Evolutionary conservation across 2,329 filamentous ascomycete species (phyloP).

Genomic region (Exophiala sp.): DNA sequence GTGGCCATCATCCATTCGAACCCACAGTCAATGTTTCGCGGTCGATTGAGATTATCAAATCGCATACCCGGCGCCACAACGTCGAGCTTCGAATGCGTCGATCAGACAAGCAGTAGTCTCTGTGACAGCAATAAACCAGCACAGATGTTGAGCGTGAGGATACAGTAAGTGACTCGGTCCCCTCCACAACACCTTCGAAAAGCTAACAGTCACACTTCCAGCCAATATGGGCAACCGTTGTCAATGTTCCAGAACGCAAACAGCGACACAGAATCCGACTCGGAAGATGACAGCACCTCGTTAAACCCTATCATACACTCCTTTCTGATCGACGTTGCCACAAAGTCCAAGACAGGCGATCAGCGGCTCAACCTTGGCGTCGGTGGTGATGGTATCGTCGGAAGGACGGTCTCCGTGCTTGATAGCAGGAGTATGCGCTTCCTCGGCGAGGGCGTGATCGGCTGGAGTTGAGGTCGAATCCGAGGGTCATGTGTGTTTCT

Average conservation of each 20-base stretch:
- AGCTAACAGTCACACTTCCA: background rate
- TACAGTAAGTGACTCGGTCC: slow-evolving; percentile 15
- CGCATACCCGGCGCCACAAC: slow-evolving; percentile 10
- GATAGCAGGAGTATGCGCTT: slow-evolving; percentile 13
- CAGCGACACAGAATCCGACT: slow-evolving; percentile 10
- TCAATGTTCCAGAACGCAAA: slow-evolving; percentile 6
- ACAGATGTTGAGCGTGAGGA: slow-evolving; percentile 12
- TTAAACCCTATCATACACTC: slow-evolving; percentile 25
- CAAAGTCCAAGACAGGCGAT: slow-evolving; percentile 1
- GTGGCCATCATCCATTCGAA: slow-evolving; percentile 27
- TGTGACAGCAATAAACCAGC: background rate
- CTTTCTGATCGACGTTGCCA: slow-evolving; percentile 14
- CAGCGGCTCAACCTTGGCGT: slow-evolving; percentile 25
- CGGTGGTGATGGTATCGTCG: slow-evolving; percentile 26
- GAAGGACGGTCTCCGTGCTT: slow-evolving; percentile 24
- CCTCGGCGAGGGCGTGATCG: slow-evolving; percentile 26
- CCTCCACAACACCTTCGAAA: too few species aligned
- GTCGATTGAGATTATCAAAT: slow-evolving; percentile 20
- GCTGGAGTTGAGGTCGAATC: slow-evolving; percentile 22
- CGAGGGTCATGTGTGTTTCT: slow-evolving; percentile 1
- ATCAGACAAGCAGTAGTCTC: background rate
- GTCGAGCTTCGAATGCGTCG: slow-evolving; percentile 15
- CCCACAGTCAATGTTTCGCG: slow-evolving; percentile 18
- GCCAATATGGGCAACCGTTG: slow-evolving; percentile 22
- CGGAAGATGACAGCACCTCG: background rate